Evolutionary conservation across 1,139 yeast species (phyloP).

Genomic region (Saccharomyces hybrid): DNA sequence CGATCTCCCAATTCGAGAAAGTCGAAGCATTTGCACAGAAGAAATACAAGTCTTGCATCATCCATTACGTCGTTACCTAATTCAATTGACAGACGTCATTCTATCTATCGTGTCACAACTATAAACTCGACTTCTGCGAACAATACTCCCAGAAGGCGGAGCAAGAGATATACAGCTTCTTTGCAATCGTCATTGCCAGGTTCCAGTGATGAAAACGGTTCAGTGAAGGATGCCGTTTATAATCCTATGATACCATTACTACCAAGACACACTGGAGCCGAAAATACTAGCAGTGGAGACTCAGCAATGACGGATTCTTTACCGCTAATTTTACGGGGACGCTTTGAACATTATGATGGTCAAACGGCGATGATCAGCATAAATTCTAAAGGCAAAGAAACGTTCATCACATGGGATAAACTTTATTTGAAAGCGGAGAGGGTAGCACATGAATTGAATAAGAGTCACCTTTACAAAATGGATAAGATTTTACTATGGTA

Average conservation of each 20-base stretch:
- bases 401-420: constrained; percentile 82
- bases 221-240: constrained; percentile 11
- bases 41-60: constrained; percentile 2
- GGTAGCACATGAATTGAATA: constrained; percentile 79
- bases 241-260: constrained; percentile 48
- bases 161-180: constrained; percentile 13
- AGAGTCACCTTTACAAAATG: constrained; percentile 64
- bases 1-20: constrained; percentile 2
- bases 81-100: constrained; percentile 9
- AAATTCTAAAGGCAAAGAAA: constrained; percentile 77
- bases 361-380: constrained; percentile 68
- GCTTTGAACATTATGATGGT: constrained; percentile 58
- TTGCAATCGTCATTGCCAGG: constrained; percentile 16
- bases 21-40: constrained; percentile 5
- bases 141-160: constrained; percentile 12
- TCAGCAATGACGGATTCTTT: constrained; percentile 45
- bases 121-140: constrained; percentile 18
- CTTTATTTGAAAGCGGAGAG: constrained; percentile 75
- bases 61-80: constrained; percentile 15
- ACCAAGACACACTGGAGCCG: constrained; percentile 38
- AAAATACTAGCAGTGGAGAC: constrained; percentile 7
- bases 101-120: constrained; percentile 28
- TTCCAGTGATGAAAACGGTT: constrained; percentile 2
- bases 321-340: constrained; percentile 60
- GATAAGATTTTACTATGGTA: constrained; percentile 81